A percentile compares a stretch with the other conserved stretches of the same genome.
These are phyloP conservation scores for Monilinia fructigena DNA, from an alignment of 2,329 filamentous ascomycete species.

Conservation along the genomic window DNA sequence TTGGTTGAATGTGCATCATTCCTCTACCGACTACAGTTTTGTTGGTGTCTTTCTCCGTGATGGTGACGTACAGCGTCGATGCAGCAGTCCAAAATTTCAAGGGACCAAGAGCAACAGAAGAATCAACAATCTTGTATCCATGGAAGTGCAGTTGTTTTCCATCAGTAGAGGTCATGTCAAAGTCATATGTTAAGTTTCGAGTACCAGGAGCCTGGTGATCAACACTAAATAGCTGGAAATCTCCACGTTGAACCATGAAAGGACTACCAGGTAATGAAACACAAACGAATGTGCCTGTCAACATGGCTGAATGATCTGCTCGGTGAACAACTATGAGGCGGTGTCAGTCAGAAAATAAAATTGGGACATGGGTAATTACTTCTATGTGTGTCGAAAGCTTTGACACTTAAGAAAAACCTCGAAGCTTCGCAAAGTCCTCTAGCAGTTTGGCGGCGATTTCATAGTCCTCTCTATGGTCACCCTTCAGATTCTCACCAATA, in stretches of 20 bases:
- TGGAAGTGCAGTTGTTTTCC: slow-evolving; percentile 56
- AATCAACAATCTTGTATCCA: slow-evolving; percentile 62
- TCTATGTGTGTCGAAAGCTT: slow-evolving; percentile 52
- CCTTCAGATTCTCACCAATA: slow-evolving; percentile 43
- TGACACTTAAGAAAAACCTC: slow-evolving; percentile 58
- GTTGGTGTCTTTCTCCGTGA: slow-evolving; percentile 43
- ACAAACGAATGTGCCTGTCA: slow-evolving; percentile 61
- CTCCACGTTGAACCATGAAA: slow-evolving; percentile 58
- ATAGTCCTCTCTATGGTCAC: slow-evolving; percentile 52
- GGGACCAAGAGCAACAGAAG: slow-evolving; percentile 56
- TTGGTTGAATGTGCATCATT: slow-evolving; percentile 55
- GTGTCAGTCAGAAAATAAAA: not conserved
- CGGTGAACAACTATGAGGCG: slow-evolving; percentile 44
- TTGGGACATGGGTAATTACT: slow-evolving; percentile 23
- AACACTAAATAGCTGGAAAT: slow-evolving; percentile 56
- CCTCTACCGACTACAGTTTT: slow-evolving; percentile 54
- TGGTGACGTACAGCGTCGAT: slow-evolving; percentile 60
- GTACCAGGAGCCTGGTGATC: slow-evolving; percentile 56
- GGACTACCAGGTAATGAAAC: slow-evolving; percentile 54
- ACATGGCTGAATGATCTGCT: slow-evolving; percentile 50
- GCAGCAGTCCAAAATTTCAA: slow-evolving; percentile 60
- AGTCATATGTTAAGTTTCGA: slow-evolving; percentile 59
- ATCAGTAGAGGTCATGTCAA: slow-evolving; percentile 56
- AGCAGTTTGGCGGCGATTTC: slow-evolving; percentile 53
- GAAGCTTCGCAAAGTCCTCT: slow-evolving; percentile 55